Conservation (phyloP, 108 stramenopile genomes). For the Poteriospumella lacustris region DNA sequence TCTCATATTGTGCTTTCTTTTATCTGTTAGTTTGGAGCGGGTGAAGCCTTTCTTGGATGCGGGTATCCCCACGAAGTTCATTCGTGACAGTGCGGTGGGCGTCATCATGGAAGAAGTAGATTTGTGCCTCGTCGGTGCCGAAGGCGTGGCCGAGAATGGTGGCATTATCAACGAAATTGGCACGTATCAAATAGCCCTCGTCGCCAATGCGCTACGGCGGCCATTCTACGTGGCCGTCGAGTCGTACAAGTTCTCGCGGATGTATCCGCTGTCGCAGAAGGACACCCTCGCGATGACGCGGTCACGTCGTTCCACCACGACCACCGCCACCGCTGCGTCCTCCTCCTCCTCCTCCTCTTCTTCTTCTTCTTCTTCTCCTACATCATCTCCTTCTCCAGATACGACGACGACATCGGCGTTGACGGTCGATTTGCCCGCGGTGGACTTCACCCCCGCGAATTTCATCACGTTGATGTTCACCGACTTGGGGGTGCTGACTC, state of each 20-base stretch:
- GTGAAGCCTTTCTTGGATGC: conserved; percentile 63
- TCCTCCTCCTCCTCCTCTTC: background rate
- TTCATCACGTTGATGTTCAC: conserved; percentile 95
- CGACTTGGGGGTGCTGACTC: conserved; percentile 91
- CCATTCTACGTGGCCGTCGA: conserved; percentile 97
- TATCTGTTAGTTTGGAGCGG: conserved; percentile 35
- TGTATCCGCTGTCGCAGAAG: conserved; percentile 84
- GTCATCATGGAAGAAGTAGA: conserved; percentile 87
- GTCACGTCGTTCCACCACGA: background rate
- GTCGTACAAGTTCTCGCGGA: conserved; percentile 91
- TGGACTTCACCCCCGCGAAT: conserved; percentile 90
- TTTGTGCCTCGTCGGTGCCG: conserved; percentile 86
- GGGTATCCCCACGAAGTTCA: conserved; percentile 79
- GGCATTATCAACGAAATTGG: conserved; percentile 86
- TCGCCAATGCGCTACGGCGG: conserved; percentile 76
- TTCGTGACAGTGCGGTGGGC: conserved; percentile 87
- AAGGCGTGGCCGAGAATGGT: conserved; percentile 93
- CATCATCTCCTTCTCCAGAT: background rate
- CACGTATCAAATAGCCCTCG: conserved; percentile 56
- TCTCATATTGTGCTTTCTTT: background rate
- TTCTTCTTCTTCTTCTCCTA: background rate
- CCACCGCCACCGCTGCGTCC: background rate
- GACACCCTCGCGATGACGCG: conserved; percentile 63
- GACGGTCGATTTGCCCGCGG: conserved; percentile 51
- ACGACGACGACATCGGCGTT: too few relatives aligned